A percentile compares a stretch with the other conserved stretches of the same genome.
phyloP scores from a whole-genome alignment of 2,329 filamentous ascomycete species.

The Monascus ruber region DNA sequence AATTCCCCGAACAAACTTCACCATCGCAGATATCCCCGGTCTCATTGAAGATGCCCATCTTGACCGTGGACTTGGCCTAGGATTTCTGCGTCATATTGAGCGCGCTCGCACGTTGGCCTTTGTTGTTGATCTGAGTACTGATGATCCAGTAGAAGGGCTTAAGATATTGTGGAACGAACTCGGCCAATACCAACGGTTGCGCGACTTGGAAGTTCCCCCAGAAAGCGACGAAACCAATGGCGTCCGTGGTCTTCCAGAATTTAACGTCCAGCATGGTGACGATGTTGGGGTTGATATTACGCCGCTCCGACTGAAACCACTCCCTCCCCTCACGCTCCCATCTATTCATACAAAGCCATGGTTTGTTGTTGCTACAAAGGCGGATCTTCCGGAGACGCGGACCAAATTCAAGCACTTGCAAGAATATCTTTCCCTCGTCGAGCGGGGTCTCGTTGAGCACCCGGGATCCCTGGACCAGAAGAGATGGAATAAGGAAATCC shows the following conservation, averaged over 20 bases:
- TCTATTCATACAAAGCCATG: conserved; percentile 88
- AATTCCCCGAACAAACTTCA: conserved; percentile 65
- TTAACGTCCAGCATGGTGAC: conserved; percentile 7
- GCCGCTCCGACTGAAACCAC: conserved; percentile 5
- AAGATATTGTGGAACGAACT: conserved; percentile 84
- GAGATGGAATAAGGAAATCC: conserved; percentile 47
- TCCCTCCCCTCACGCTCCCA: conserved; percentile 43
- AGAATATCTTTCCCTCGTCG: conserved; percentile 58
- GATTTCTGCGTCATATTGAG: conserved; percentile 89
- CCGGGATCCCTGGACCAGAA: conserved; percentile 57
- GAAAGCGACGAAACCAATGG: conserved; percentile 50
- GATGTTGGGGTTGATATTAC: conserved; percentile 1
- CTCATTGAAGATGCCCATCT: conserved; percentile 86
- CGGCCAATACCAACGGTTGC: conserved; percentile 70
- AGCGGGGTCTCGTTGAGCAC: conserved; percentile 52
- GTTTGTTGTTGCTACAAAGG: conserved; percentile 93
- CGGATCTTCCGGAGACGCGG: conserved; percentile 67
- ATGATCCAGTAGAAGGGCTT: conserved; percentile 67
- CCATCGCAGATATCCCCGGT: conserved; percentile 90
- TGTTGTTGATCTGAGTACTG: conserved; percentile 72
- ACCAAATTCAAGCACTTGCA: conserved; percentile 62
- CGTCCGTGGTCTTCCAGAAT: conserved; percentile 17
- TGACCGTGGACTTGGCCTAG: conserved; percentile 80
- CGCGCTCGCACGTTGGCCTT: conserved; percentile 87
- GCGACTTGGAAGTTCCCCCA: conserved; percentile 58